phyloP scores from a whole-genome alignment of 2,329 filamentous ascomycete genomes.

The Gnomoniopsis sp. region DNA sequence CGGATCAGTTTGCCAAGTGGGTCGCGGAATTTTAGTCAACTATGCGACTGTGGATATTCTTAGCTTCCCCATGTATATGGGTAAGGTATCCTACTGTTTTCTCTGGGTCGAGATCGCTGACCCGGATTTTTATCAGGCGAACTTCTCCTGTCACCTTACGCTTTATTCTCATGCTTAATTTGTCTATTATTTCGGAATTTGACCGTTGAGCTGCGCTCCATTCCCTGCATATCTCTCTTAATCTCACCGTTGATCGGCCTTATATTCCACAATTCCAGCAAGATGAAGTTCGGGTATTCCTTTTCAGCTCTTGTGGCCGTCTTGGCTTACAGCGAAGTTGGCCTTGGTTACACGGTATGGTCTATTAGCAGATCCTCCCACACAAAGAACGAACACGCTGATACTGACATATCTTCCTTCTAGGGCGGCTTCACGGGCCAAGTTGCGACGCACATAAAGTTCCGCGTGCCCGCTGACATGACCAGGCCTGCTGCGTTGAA shows the following conservation, averaged over 20 bases:
- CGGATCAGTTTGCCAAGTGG: conserved; percentile 1
- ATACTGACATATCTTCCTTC: not conserved
- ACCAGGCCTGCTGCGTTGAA: not conserved
- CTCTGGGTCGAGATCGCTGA: not conserved
- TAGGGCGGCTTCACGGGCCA: conserved; percentile 12
- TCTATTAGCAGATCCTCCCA: not conserved
- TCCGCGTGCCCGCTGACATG: not conserved
- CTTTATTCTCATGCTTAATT: not conserved
- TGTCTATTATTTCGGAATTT: not conserved
- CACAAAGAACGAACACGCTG: not conserved
- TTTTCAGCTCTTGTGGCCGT: conserved; percentile 4
- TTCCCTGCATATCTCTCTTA: not conserved
- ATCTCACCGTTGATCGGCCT: conserved; percentile 9
- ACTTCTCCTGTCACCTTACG: not conserved
- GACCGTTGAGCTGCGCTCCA: not conserved
- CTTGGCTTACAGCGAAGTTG: conserved; percentile 11
- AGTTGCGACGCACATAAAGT: conserved; percentile 1
- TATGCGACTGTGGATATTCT: not conserved
- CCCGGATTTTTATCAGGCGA: not conserved
- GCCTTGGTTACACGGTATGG: conserved; percentile 15
- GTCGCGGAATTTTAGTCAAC: conserved; percentile 7
- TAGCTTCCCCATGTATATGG: not conserved
- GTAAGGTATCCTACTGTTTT: not conserved
- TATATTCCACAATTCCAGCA: not conserved
- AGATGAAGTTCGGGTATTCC: conserved; percentile 4